Conservation (phyloP, 2,329 filamentous ascomycete genomes). For the Ceratocystis cacaofunesta region DNA sequence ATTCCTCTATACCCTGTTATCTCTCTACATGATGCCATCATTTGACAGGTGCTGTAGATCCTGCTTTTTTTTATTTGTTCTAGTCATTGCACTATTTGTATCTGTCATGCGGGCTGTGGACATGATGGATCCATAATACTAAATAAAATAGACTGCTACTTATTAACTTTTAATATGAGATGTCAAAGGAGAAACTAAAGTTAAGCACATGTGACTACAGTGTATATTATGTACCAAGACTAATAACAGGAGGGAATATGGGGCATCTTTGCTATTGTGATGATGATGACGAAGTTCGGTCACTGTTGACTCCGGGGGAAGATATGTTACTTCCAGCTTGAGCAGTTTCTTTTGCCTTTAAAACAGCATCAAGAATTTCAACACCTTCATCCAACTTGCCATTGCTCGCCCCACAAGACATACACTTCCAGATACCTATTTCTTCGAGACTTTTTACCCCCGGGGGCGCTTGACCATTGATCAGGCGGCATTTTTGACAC, state of each 20-base stretch:
- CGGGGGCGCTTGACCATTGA: slow-evolving; percentile 91
- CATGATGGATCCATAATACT: background rate
- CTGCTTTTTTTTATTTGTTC: background rate
- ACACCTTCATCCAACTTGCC: slow-evolving; percentile 65
- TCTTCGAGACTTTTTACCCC: slow-evolving; percentile 65
- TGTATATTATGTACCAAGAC: background rate
- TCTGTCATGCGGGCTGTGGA: background rate
- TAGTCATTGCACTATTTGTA: background rate
- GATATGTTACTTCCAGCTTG: background rate
- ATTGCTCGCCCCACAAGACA: slow-evolving; percentile 68
- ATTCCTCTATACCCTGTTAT: background rate
- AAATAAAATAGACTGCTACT: background rate
- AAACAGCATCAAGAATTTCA: slow-evolving; percentile 54
- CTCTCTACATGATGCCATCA: background rate
- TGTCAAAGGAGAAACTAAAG: too few relatives aligned
- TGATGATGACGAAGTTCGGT: background rate
- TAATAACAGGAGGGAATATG: background rate
- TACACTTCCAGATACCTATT: slow-evolving; percentile 76
- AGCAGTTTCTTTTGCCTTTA: slow-evolving; percentile 22
- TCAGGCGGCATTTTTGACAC: slow-evolving; percentile 65
- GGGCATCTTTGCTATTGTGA: background rate
- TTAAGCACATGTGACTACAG: too few relatives aligned
- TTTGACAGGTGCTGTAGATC: background rate
- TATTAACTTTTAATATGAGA: too few relatives aligned
- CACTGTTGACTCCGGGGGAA: too few relatives aligned